Conservation (phyloP, 805 yeast species). For the Allodekkera sacchari region DNA sequence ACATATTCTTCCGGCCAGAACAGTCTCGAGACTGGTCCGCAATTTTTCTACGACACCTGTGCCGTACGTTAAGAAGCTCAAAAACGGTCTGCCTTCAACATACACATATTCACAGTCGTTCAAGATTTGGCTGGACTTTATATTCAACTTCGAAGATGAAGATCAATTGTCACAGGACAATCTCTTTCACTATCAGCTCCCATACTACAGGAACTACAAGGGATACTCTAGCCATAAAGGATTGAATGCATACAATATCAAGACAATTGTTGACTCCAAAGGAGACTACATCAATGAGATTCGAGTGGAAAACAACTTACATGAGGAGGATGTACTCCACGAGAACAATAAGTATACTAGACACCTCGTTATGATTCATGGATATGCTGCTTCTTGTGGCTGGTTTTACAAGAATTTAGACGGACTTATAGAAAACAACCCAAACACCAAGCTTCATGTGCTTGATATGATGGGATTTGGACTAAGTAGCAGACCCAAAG, state of each 20-base stretch:
- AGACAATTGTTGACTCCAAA: constrained; percentile 8
- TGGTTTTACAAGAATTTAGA: constrained; percentile 49
- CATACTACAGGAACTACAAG: constrained; percentile 16
- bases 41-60: neutral
- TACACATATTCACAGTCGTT: constrained; percentile 14
- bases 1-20: no score
- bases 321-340: constrained; percentile 1
- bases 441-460: constrained; percentile 25
- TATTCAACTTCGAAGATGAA: constrained; percentile 10
- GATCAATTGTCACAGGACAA: constrained; percentile 19
- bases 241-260: constrained; percentile 11
- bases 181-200: constrained; percentile 14
- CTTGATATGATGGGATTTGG: constrained; percentile 50
- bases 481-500: constrained; percentile 38
- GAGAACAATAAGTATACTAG: constrained; percentile 3
- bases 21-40: no score
- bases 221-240: constrained; percentile 4
- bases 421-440: constrained; percentile 25
- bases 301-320: constrained; percentile 13
- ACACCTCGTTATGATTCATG: constrained; percentile 46
- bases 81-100: constrained; percentile 11
- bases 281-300: constrained; percentile 20
- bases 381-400: constrained; percentile 49
- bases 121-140: constrained; percentile 17
- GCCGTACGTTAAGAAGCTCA: constrained; percentile 4